Evolutionary conservation across 345 rosid genomes (phyloP).

Genomic region (Bretschneidera sinensis): DNA sequence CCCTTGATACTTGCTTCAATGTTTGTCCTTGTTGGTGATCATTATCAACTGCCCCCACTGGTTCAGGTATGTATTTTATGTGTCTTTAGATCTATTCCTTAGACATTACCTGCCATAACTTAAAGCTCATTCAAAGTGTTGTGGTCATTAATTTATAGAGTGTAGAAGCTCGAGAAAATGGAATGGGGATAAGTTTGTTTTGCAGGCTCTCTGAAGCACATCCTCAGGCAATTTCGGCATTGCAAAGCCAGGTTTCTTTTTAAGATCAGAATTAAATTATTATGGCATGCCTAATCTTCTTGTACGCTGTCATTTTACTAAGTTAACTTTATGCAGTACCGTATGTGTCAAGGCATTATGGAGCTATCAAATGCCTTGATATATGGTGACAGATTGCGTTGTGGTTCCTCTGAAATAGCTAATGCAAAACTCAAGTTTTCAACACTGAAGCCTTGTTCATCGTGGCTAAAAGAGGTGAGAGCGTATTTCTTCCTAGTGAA

Average conservation of each 20-base stretch:
- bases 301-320: conserved; percentile 14
- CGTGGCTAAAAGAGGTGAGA: conserved; percentile 73
- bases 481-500: not conserved
- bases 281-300: conserved; percentile 9
- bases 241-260: conserved; percentile 84
- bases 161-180: conserved; percentile 88
- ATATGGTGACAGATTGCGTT: conserved; percentile 79
- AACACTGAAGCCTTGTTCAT: conserved; percentile 33
- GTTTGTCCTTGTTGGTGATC: conserved; percentile 98
- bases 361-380: conserved; percentile 88
- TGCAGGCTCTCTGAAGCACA: conserved; percentile 96
- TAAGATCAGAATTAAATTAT: conserved; percentile 13
- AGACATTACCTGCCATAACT: conserved; percentile 7
- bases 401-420: conserved; percentile 88
- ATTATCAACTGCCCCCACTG: conserved; percentile 94
- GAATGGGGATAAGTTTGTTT: conserved; percentile 93
- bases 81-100: conserved; percentile 7
- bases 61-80: conserved; percentile 57
- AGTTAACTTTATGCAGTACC: conserved; percentile 58
- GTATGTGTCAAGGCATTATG: conserved; percentile 94
- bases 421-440: conserved; percentile 57
- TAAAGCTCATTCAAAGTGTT: conserved; percentile 14
- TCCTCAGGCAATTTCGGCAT: conserved; percentile 91
- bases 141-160: conserved; percentile 42
- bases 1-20: conserved; percentile 81